A percentile compares a stretch with the other conserved stretches of the same genome.
phyloP scores from a whole-genome alignment of 495 filamentous ascomycete species.

The Lophiotrema nucula region DNA sequence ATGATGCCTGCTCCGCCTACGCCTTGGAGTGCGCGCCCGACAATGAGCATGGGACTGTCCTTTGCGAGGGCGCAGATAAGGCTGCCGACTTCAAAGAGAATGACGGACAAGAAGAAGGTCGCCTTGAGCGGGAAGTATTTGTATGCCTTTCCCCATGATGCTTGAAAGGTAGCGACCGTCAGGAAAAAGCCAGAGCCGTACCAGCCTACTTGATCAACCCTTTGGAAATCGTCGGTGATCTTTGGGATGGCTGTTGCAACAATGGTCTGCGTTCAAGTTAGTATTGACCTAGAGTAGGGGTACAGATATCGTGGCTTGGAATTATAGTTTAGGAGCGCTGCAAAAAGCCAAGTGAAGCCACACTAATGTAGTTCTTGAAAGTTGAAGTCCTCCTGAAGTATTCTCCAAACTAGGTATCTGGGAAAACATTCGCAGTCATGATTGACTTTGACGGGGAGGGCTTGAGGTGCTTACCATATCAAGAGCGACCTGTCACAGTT shows the following conservation, averaged over 20 bases:
- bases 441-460: not conserved
- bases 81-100: constrained; percentile 79
- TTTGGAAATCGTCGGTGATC: constrained; percentile 27
- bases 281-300: too few species aligned
- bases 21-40: constrained; percentile 81
- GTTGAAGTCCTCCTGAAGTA: too few species aligned
- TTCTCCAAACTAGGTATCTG: too few species aligned
- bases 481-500: not conserved
- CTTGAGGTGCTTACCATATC: not conserved
- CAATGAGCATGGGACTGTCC: constrained; percentile 68
- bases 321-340: too few species aligned
- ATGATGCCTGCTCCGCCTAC: constrained; percentile 76
- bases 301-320: too few species aligned
- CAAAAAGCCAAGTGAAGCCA: too few species aligned
- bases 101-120: constrained; percentile 66
- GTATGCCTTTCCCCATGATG: constrained; percentile 75
- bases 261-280: too few species aligned
- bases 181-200: constrained; percentile 19
- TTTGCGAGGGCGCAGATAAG: constrained; percentile 75
- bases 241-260: constrained; percentile 25
- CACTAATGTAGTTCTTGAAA: too few species aligned
- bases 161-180: constrained; percentile 54
- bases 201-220: constrained; percentile 23
- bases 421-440: not conserved
- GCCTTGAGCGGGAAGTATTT: constrained; percentile 69